These are phyloP conservation scores for Raffaelea albimanens DNA, from an alignment of 2,329 filamentous ascomycete species.

Conservation along the genomic window DNA sequence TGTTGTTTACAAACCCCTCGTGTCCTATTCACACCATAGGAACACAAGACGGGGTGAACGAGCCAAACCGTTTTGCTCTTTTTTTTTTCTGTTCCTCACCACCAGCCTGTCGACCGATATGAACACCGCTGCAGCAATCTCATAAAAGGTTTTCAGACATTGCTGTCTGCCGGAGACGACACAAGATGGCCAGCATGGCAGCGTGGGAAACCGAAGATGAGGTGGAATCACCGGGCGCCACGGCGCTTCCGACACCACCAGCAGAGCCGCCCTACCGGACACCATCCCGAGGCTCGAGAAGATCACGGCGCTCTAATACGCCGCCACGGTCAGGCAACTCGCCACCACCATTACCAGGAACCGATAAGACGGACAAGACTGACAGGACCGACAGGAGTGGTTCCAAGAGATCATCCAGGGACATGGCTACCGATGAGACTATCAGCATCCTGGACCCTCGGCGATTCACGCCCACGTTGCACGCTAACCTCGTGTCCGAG, in stretches of 20 bases:
- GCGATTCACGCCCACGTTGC: constrained; percentile 87
- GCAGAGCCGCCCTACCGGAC: constrained; percentile 64
- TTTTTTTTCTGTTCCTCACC: too few relatives aligned
- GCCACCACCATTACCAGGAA: constrained; percentile 38
- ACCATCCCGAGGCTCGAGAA: constrained; percentile 52
- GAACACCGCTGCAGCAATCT: not conserved
- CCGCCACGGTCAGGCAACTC: constrained; percentile 53
- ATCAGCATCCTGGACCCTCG: constrained; percentile 76
- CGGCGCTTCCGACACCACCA: constrained; percentile 58
- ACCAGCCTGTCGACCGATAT: constrained; percentile 10
- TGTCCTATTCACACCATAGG: too few relatives aligned
- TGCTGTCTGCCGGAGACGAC: not conserved
- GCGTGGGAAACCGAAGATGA: constrained; percentile 57
- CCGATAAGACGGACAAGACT: constrained; percentile 31
- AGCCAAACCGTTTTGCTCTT: not conserved
- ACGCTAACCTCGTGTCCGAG: constrained; percentile 89
- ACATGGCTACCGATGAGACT: constrained; percentile 55
- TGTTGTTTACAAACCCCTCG: too few relatives aligned
- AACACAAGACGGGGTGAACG: too few relatives aligned
- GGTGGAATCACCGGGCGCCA: constrained; percentile 13
- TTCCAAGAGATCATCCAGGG: constrained; percentile 44
- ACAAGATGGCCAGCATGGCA: constrained; percentile 31
- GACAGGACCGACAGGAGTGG: constrained; percentile 32
- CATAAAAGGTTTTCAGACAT: constrained; percentile 3
- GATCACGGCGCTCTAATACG: constrained; percentile 59